phyloP scores from a whole-genome alignment of 2,329 filamentous ascomycete species.

The Penicillium sp. region DNA sequence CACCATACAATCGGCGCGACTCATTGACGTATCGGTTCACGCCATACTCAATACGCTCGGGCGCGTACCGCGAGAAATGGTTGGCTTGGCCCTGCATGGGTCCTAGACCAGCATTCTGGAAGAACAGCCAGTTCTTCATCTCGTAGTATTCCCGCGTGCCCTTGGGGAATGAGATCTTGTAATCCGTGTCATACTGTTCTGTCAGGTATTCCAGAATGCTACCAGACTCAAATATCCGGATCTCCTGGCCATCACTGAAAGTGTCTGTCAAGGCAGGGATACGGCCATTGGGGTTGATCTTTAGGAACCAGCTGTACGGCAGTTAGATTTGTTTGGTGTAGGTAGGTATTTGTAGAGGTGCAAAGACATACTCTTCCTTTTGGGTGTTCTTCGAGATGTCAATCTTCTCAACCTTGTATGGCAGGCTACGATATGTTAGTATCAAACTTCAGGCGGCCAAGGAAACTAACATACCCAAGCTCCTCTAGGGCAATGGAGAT shows the following conservation, averaged over 20 bases:
- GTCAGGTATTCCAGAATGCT: constrained; percentile 77
- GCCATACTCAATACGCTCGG: constrained; percentile 72
- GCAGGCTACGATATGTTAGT: constrained; percentile 45
- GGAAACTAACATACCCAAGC: constrained; percentile 47
- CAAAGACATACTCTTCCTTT: constrained; percentile 51
- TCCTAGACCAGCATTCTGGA: constrained; percentile 70
- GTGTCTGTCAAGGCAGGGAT: constrained; percentile 81
- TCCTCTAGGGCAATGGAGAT: constrained; percentile 80
- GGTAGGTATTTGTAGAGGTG: not conserved
- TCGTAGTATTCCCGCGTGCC: constrained; percentile 69
- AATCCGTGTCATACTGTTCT: constrained; percentile 68
- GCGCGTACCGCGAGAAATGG: constrained; percentile 74
- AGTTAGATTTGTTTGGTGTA: constrained; percentile 5
- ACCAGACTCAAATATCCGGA: constrained; percentile 73
- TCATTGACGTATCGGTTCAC: constrained; percentile 76
- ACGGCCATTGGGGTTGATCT: constrained; percentile 86
- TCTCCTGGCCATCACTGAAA: constrained; percentile 61
- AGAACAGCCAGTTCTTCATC: constrained; percentile 68
- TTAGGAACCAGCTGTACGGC: constrained; percentile 61
- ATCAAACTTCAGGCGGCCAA: not conserved
- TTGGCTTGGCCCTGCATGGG: constrained; percentile 81
- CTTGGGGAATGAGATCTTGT: constrained; percentile 71
- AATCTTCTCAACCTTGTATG: constrained; percentile 67
- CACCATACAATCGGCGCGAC: constrained; percentile 69
- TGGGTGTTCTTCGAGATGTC: constrained; percentile 68